Evolutionary conservation across 306 rosid species (phyloP).

Genomic region (Dryas drummondii): DNA sequence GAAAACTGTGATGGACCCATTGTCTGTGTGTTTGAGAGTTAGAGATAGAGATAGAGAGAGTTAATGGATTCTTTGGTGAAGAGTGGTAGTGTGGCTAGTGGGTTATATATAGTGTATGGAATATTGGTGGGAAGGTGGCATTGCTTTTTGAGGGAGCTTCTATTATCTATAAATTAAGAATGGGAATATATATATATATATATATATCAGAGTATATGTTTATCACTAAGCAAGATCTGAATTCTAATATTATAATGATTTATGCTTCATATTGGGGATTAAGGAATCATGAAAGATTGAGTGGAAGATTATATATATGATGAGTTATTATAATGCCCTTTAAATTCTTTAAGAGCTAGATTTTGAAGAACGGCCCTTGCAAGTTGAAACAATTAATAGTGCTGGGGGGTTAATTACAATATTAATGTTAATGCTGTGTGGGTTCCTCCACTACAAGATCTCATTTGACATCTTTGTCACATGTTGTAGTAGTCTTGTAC

Average conservation of each 20-base stretch:
- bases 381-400: background rate
- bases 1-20: constrained; percentile 39
- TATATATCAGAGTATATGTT: too few relatives aligned
- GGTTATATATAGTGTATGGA: constrained; percentile 24
- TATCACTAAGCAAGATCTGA: background rate
- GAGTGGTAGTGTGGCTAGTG: background rate
- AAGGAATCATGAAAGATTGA: constrained; percentile 22
- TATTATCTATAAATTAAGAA: constrained; percentile 15
- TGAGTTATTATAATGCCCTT: constrained; percentile 19
- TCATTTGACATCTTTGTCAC: too few relatives aligned
- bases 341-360: constrained; percentile 41
- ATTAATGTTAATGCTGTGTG: background rate
- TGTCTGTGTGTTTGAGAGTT: background rate
- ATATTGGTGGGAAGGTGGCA: constrained; percentile 19
- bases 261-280: constrained; percentile 4
- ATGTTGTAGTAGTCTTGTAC: too few relatives aligned
- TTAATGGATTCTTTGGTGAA: constrained; percentile 12
- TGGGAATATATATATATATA: background rate
- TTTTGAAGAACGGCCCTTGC: constrained; percentile 32
- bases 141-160: constrained; percentile 22
- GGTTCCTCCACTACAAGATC: constrained; percentile 10
- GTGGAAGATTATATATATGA: constrained; percentile 29
- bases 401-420: too few relatives aligned
- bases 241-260: constrained; percentile 13
- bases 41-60: background rate